Evolutionary conservation across 495 filamentous ascomycete genomes (phyloP), one percentile per base, ranked within the genome.

Genomic region (Letharia lupina): DNA sequence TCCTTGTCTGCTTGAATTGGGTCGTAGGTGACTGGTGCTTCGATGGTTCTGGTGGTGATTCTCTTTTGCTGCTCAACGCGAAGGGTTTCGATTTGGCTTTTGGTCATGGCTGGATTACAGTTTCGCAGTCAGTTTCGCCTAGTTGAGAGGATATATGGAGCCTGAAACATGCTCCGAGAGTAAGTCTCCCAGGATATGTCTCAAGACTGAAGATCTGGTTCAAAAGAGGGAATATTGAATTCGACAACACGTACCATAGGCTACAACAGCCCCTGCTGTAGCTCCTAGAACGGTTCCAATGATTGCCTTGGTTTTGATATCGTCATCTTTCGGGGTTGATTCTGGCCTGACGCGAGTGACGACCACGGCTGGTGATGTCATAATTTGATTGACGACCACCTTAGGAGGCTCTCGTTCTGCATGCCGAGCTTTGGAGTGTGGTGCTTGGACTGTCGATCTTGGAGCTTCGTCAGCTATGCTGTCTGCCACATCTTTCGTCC

Each of bases 211-310:
- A 16, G 4, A 18, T 35, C 31, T 35, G 31, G 18, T 56, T 28
- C 52, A 7, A 18, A 35, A 52, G 13, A 56, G 4, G 52, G 6
- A 56, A 33, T 0, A 16, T 16, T 11, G 28, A 35, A 2, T 56
- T 8, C 10, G 31, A 8, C 0, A 16, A 35, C 16, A 56, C 52
- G 52, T 56, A 35, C 52, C 85, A 73, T 93, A 93, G 2, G 89
- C 87, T 47, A 91, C 72, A 0, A 86, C 88, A 18, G 87, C 89
- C 60, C 88, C 91, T 4, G 88, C 84, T 12, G 88, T 89, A 23
- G 87, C 91, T 33, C 89, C 91, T 9, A 91, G 83, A 58, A 92
- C 81, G 5, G 88, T 88, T 13, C 90, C 90, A 11, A 94, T 79
- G 37, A 95, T 77, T 33, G 78, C 77, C 23, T 74, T 73, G 61